A percentile compares a stretch with the other conserved stretches of the same genome.
Conservation (phyloP, 1,284 basidiomycete genomes). For the Polyporus tsugae region DNA sequence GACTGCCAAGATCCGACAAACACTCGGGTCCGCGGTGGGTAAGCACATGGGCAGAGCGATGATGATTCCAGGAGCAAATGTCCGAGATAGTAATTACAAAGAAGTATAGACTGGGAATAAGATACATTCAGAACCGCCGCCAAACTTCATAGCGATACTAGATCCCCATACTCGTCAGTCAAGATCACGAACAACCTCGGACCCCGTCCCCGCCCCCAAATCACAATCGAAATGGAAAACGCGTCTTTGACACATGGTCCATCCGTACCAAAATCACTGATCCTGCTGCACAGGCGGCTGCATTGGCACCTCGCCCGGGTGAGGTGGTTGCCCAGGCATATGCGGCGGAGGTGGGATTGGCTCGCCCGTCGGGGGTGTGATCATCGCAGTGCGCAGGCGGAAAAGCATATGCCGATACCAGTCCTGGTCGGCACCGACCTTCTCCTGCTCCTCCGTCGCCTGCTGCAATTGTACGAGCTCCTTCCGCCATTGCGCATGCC, state of each 20-base stretch:
- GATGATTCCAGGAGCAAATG: not conserved
- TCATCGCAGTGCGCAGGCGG: constrained; percentile 71
- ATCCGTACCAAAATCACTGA: constrained; percentile 18
- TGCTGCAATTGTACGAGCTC: constrained; percentile 77
- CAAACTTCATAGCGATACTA: not conserved
- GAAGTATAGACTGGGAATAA: constrained; percentile 27
- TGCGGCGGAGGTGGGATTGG: constrained; percentile 49
- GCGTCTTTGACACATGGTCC: not conserved
- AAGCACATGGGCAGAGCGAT: not conserved
- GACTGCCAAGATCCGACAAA: not conserved
- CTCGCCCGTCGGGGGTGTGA: constrained; percentile 64
- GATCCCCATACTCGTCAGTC: not conserved
- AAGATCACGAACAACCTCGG: constrained; percentile 11
- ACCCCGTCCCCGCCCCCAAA: not conserved
- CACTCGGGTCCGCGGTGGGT: too few relatives aligned
- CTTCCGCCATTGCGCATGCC: constrained; percentile 80
- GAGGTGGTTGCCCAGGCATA: constrained; percentile 37
- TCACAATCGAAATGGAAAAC: not conserved
- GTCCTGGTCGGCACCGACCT: constrained; percentile 76
- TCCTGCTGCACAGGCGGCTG: constrained; percentile 29
- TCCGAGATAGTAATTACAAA: constrained; percentile 17
- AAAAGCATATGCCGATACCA: constrained; percentile 87
- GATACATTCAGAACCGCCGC: constrained; percentile 6
- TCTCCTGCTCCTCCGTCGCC: constrained; percentile 79
- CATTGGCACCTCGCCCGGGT: constrained; percentile 37